These are phyloP conservation scores for Allantophomopsis lycopodina DNA, from an alignment of 2,329 filamentous ascomycete genomes.

Conservation along the genomic window DNA sequence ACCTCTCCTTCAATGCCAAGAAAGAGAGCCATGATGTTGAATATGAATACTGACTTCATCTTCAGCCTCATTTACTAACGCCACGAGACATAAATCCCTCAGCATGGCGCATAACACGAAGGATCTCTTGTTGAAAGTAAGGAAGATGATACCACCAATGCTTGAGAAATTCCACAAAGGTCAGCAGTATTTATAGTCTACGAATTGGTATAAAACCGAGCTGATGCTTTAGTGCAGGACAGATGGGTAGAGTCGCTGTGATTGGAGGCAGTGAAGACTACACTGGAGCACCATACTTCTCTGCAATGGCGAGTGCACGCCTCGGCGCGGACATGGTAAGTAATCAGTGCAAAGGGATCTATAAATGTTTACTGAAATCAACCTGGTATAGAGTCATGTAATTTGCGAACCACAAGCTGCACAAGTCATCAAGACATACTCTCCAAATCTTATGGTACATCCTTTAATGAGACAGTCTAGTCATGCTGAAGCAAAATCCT, in stretches of 20 bases:
- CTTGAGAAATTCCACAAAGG: slow-evolving; percentile 94
- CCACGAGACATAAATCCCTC: slow-evolving; percentile 4
- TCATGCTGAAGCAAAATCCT: slow-evolving; percentile 36
- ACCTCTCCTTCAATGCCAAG: no score
- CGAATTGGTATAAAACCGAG: background rate
- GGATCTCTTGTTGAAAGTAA: slow-evolving; percentile 66
- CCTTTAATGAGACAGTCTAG: slow-evolving; percentile 75
- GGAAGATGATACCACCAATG: slow-evolving; percentile 88
- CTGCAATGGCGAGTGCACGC: slow-evolving; percentile 87
- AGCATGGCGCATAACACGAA: slow-evolving; percentile 58
- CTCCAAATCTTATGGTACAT: slow-evolving; percentile 96
- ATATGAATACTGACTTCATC: no score
- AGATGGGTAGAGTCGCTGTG: slow-evolving; percentile 82
- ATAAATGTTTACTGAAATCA: slow-evolving; percentile 10
- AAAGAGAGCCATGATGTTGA: no score
- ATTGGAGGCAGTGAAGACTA: slow-evolving; percentile 95
- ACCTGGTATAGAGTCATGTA: slow-evolving; percentile 58
- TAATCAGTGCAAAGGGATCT: slow-evolving; percentile 1
- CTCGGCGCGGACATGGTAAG: slow-evolving; percentile 81
- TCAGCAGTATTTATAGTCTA: slow-evolving; percentile 20
- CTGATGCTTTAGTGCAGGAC: slow-evolving; percentile 41
- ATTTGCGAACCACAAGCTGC: slow-evolving; percentile 87
- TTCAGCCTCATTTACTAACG: no score
- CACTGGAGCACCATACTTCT: slow-evolving; percentile 95
- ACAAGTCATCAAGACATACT: slow-evolving; percentile 92